Percentiles rank a stretch among this genome's conserved stretches.
Conservation (phyloP, 78 protist genomes). For the Polysphondylium violaceum region DNA sequence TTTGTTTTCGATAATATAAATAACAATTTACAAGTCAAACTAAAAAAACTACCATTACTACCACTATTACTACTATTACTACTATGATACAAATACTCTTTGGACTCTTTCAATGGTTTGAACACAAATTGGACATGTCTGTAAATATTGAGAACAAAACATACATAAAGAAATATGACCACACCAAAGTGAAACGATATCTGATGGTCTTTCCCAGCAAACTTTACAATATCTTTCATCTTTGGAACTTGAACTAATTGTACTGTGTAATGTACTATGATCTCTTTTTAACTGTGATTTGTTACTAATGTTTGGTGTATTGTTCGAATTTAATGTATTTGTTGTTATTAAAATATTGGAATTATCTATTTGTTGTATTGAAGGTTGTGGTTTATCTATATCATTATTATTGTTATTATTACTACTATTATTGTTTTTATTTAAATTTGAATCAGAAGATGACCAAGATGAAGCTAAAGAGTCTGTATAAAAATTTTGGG, state of each 20-base stretch:
- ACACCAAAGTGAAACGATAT: constrained; percentile 55
- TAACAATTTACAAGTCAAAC: no score
- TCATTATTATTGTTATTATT: constrained; percentile 2
- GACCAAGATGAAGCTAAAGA: constrained; percentile 70
- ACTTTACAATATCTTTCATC: constrained; percentile 49
- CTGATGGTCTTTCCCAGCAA: constrained; percentile 73
- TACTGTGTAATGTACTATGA: constrained; percentile 36
- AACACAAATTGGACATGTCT: constrained; percentile 50
- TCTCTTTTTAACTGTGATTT: constrained; percentile 9
- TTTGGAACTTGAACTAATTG: constrained; percentile 26
- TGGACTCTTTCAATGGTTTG: constrained; percentile 63
- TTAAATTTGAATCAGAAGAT: constrained; percentile 19
- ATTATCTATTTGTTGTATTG: neutral
- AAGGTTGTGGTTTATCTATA: neutral
- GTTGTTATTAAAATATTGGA: constrained; percentile 1
- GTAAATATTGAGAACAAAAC: constrained; percentile 35
- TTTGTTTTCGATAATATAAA: no score
- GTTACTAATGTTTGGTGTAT: neutral
- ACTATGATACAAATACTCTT: constrained; percentile 31
- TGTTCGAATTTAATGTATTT: neutral
- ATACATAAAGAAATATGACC: constrained; percentile 43
- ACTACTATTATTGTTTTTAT: neutral
- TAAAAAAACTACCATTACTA: no score
- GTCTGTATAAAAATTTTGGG: constrained; percentile 5
- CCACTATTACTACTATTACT: neutral